These are phyloP conservation scores for Saposhnikovia divaricata DNA, from an alignment of 129 eudicot genomes.

Conservation along the genomic window DNA sequence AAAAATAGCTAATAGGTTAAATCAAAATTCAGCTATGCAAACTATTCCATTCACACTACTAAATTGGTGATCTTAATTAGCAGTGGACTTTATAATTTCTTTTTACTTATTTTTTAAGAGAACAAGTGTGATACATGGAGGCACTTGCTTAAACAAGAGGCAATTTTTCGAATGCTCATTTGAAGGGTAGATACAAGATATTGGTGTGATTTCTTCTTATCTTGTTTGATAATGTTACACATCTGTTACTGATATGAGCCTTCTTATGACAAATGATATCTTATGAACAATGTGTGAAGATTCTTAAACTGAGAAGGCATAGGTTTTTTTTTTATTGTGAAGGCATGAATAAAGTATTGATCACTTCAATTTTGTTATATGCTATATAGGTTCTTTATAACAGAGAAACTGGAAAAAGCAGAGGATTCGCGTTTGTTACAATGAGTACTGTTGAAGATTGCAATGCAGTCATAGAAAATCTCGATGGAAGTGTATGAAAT, in stretches of 20 bases:
- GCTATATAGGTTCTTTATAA: slow-evolving; percentile 63
- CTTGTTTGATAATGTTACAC: not conserved
- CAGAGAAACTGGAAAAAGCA: slow-evolving; percentile 67
- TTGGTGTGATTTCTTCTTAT: not conserved
- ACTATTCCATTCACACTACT: no score
- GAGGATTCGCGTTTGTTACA: slow-evolving; percentile 96
- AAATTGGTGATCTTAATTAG: no score
- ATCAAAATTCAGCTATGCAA: no score
- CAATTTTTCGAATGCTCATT: not conserved
- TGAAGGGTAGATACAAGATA: not conserved
- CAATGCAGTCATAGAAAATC: slow-evolving; percentile 64
- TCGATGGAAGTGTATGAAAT: slow-evolving; percentile 73
- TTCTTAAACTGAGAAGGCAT: not conserved
- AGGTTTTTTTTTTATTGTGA: not conserved
- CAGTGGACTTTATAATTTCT: no score
- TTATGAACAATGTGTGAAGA: not conserved
- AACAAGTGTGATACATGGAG: not conserved
- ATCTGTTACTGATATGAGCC: not conserved
- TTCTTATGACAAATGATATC: not conserved
- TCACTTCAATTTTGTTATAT: not conserved
- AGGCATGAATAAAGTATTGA: not conserved
- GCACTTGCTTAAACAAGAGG: not conserved
- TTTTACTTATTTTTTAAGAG: no score
- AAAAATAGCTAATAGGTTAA: no score
- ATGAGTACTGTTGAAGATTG: slow-evolving; percentile 85